These are phyloP conservation scores for Mucor saturninus DNA, from an alignment of 371 early-diverging fungal species.

Conservation along the genomic window DNA sequence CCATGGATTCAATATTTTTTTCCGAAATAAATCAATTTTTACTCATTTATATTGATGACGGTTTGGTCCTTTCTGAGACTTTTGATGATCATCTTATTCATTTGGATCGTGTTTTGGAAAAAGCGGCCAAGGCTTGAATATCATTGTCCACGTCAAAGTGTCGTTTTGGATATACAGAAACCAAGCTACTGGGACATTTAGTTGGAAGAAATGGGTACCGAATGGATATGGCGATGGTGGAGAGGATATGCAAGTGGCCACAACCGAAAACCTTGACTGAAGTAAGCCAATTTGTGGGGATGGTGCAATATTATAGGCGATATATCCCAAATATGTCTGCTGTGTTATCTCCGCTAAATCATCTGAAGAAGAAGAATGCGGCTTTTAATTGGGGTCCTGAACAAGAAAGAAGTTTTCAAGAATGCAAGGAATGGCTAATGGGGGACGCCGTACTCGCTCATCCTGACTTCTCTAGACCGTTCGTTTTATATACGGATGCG, in stretches of 20 bases:
- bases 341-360: background rate
- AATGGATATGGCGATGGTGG: background rate
- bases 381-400: background rate
- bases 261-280: background rate
- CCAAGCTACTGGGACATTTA: conserved; percentile 2
- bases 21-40: background rate
- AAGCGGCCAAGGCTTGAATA: background rate
- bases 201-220: background rate
- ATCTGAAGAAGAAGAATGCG: too few relatives aligned
- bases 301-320: background rate
- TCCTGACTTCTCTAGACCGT: background rate
- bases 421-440: background rate
- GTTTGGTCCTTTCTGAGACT: background rate
- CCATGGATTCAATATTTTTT: background rate
- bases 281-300: background rate
- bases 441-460: background rate
- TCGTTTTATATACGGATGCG: conserved; percentile 1
- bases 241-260: conserved; percentile 2
- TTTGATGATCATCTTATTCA: conserved; percentile 2
- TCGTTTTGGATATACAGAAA: background rate
- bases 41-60: conserved; percentile 7
- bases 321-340: background rate
- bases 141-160: background rate
- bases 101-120: background rate
- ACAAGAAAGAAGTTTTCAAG: background rate